These are phyloP conservation scores for Globisporangium yorkense DNA, from an alignment of 352 stramenopile species.

Conservation along the genomic window DNA sequence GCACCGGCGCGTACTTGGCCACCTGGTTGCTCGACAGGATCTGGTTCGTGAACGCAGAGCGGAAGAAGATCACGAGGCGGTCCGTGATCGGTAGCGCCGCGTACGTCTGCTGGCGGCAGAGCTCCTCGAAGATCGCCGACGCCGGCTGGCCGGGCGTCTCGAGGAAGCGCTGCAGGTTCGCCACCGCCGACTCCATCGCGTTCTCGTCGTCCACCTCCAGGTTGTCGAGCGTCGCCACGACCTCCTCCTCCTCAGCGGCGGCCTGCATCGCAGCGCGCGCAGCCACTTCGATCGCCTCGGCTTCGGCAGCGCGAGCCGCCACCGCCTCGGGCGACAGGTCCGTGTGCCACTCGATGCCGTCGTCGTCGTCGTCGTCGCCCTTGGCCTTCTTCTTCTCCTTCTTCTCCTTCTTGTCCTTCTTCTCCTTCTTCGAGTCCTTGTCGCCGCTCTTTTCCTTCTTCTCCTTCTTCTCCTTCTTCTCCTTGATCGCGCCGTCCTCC, in stretches of 20 bases:
- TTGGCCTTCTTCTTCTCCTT: constrained; percentile 72
- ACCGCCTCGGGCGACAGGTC: constrained; percentile 80
- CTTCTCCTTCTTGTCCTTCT: constrained; percentile 83
- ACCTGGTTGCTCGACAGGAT: constrained; percentile 92
- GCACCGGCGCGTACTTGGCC: constrained; percentile 77
- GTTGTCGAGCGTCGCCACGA: constrained; percentile 75
- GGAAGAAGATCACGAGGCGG: constrained; percentile 93
- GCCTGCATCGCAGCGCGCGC: constrained; percentile 65
- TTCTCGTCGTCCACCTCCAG: constrained; percentile 81
- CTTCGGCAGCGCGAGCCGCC: constrained; percentile 71
- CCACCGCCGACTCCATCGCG: constrained; percentile 66
- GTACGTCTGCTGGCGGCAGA: constrained; percentile 93
- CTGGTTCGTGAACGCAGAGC: constrained; percentile 80
- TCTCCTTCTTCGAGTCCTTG: constrained; percentile 53
- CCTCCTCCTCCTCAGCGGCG: constrained; percentile 40
- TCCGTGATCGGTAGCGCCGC: constrained; percentile 88
- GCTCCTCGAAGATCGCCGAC: constrained; percentile 76
- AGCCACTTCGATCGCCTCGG: constrained; percentile 75
- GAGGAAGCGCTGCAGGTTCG: constrained; percentile 64
- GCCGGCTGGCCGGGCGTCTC: constrained; percentile 35
- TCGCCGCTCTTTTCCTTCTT: constrained; percentile 74
- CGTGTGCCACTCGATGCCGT: constrained; percentile 84
- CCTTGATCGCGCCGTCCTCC: constrained; percentile 50
- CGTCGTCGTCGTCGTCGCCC: constrained; percentile 40
- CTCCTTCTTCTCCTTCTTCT: constrained; percentile 64